Evolutionary conservation across 2,329 filamentous ascomycete genomes (phyloP), one percentile per base, ranked within the genome.

Genomic region (Colletotrichum brevisporum): DNA sequence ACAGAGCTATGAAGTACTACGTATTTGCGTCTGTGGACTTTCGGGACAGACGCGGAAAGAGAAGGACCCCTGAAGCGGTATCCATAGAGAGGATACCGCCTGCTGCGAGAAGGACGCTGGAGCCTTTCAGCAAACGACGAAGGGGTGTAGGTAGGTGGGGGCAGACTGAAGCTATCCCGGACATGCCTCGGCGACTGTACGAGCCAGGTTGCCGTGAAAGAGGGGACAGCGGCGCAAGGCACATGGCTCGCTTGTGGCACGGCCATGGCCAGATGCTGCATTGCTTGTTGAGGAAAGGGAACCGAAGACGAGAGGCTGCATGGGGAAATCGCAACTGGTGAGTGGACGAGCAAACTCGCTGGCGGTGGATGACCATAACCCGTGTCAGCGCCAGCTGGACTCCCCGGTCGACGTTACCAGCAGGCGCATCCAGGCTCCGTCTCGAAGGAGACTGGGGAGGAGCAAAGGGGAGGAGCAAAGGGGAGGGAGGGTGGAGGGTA

Each of bases 121-220:
- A 36, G 31, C 45, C 13, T n/a, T 15, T 13, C n/a, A 67, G 51
- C 31, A 45, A 39, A 45, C 62, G 26, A 54, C 16, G 24, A 69
- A 47, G 67, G 61, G 43, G 41, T 43, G 48, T 31, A 43, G 50
- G 48, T 31, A 43, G 52, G 50, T 66, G 63, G 67, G 66, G 64
- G 56, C 18, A 58, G 57, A 26, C 53, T 68, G 64, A 70, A 63
- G 67, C 47, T 68, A 70, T 70, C 63, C 63, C 57, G 57, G 53
- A 39, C 52, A 26, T 56, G 63, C 56, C 58, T 63, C 64, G 51
- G 62, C 61, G 67, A 62, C 63, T 41, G 36, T 15, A 5, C 13
- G 41, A 43, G 16, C 56, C 52, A 63, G 47, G 52, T 47, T 36
- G 31, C 57, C 45, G 47, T 45, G 52, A 51, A 54, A 52, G 61